Base-by-base conservation (phyloP, 2,329 filamentous ascomycete species). In the Orbilia oligospora region DNA sequence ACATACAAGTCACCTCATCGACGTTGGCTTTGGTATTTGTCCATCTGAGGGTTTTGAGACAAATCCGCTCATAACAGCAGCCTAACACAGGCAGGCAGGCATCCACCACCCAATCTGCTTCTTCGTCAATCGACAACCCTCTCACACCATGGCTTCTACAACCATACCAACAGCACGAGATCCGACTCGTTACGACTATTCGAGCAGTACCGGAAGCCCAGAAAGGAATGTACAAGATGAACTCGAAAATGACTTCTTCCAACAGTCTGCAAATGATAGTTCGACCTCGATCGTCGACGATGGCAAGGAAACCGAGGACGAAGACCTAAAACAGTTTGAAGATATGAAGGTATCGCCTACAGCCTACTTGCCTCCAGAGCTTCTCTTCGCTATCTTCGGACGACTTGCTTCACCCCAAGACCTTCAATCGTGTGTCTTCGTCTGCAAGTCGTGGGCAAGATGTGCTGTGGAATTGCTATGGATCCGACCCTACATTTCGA, bases 391-490 rank as follows among this genome's bases (percentile, higher is more conserved):
- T 85, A 91, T 98, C 83, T 97, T 99, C 85, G 88, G 92, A 41
- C 96, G 94, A 84, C 89, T 99, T 73, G 91, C 88, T 82, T 90
- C 89, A 12, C 89, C 94, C 1, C 86, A 87, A 53, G 95, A 99
- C 83, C 88, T 97, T 81, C 89, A 93, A 81, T 91, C 91, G 85
- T 97, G 93, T 85, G 94, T 98, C 92, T 87, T 96, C 80, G 94
- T 97, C n/a, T 97, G 91, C 83, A 94, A 94, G 85, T 90, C 91
- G 80, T 99, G 96, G 96, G 92, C 96, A 30, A 88, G 92, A 80
- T 97, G 97, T 83, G 91, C 92, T 65, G 96, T 98, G 81, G 95
- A 96, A 80, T 88, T 97, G 81, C 88, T 99, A 22, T 99, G 96
- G 96, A 94, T 97, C 84, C 89, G 96, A 46, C 96, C 96, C 0